Base-by-base conservation (phyloP, 2,329 filamentous ascomycete species). In the Colletotrichum liriopes region DNA sequence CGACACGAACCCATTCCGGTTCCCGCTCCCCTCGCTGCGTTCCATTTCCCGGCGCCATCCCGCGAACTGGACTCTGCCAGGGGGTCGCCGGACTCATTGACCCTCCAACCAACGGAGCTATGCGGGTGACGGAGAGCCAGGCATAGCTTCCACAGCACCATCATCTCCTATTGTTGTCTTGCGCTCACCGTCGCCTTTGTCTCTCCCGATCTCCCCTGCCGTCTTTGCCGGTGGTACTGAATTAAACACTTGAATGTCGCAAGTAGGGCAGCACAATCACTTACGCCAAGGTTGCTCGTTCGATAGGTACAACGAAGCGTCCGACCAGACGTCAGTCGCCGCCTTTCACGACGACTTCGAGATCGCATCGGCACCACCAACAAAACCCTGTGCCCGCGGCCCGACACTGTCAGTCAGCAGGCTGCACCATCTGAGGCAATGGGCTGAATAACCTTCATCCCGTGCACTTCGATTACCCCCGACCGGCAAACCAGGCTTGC, bases 391-490 rank as follows among this genome's bases (percentile, higher is more conserved):
- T 9, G 29, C 39, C 26, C 35, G 39, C 32, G 7, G 7, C 43
- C 43, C 18, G n/a, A 2, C 20, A 45, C 7, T 9, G 5, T 18
- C 23, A 52, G 26, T 32, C 49, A 32, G 49, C 49, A 52, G 26
- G 7, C 49, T 26, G 23, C 49, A 32, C 49, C 26, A 14, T 18
- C 14, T 9, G 26, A 52, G 49, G 47, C 47, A 51, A 51, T 29
- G 43, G 37, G 43, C 56, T 49, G 55, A 20, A 51, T 39, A 51
- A 23, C 55, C 45, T 39, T n/a, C 43, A 20, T 59, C 43, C 23
- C n/a, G 23, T 39, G 55, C 23, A n/a, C 43, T 61, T 43, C 35
- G 32, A n/a, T 20, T 43, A 23, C 29, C 16, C 18, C 5, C 47
- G 16, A 51, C 29, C 59, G 16, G 7, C 45, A 20, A 51, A 35